A percentile compares a stretch with the other conserved stretches of the same genome.
Conservation (phyloP, 1,284 basidiomycete species). For the Exsudoporus floridanus region DNA sequence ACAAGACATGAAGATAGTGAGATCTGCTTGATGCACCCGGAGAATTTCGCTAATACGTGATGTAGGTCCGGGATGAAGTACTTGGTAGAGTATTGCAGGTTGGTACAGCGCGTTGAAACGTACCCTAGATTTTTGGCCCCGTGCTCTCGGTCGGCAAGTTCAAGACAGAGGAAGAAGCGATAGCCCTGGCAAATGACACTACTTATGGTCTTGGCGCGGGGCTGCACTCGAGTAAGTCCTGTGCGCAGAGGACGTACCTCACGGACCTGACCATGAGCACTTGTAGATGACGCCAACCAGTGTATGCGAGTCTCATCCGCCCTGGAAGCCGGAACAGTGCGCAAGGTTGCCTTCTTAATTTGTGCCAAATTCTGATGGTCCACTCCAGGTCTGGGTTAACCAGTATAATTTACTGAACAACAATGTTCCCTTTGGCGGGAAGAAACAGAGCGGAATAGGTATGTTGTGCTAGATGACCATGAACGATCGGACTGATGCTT, state of each 20-base stretch:
- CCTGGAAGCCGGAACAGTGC: conserved; percentile 82
- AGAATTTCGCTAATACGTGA: conserved; percentile 12
- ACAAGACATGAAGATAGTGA: conserved; percentile 76
- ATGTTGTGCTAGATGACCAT: conserved; percentile 19
- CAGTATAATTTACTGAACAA: conserved; percentile 80
- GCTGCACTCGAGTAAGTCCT: conserved; percentile 74
- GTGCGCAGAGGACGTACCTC: background rate
- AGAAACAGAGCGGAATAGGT: conserved; percentile 80
- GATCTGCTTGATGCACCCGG: conserved; percentile 23
- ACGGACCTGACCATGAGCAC: background rate
- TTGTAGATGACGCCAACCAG: conserved; percentile 77
- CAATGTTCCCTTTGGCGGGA: conserved; percentile 92
- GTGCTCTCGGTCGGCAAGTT: conserved; percentile 79
- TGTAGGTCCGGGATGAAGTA: conserved; percentile 73
- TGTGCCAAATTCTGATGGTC: conserved; percentile 8
- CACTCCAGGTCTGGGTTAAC: conserved; percentile 79
- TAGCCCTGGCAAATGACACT: conserved; percentile 80
- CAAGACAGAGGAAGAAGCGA: conserved; percentile 75
- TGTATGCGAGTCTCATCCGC: conserved; percentile 82
- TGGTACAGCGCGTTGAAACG: conserved; percentile 7
- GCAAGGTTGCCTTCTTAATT: conserved; percentile 22
- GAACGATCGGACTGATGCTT: conserved; percentile 9
- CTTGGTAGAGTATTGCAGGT: conserved; percentile 6
- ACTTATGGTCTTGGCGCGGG: conserved; percentile 87
- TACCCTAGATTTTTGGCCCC: conserved; percentile 76